Conservation (phyloP, 257 asterid species). For the Ophiorrhiza pumila region DNA sequence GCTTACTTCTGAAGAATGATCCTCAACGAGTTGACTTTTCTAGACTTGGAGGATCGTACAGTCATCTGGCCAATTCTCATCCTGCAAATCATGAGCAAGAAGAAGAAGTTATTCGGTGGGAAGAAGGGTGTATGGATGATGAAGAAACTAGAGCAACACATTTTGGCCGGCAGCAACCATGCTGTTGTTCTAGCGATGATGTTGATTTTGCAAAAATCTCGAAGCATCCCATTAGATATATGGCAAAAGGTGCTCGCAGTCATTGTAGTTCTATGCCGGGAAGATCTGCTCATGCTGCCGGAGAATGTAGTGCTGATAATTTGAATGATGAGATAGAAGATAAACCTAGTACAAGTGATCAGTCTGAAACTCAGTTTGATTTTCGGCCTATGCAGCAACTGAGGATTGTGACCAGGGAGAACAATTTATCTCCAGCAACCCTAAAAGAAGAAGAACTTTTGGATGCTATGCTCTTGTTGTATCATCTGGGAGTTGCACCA, state of each 20-base stretch:
- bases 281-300: conserved; percentile 75
- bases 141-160: conserved; percentile 75
- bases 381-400: conserved; percentile 72
- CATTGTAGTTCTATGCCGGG: conserved; percentile 76
- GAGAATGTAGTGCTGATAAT: conserved; percentile 73
- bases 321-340: conserved; percentile 78
- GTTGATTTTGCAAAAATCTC: conserved; percentile 48
- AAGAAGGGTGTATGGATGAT: conserved; percentile 88
- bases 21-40: conserved; percentile 80
- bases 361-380: conserved; percentile 68
- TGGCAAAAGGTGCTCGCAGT: conserved; percentile 57
- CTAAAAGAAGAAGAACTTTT: conserved; percentile 94
- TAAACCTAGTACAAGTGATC: conserved; percentile 90
- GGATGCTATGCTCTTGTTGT: conserved; percentile 85
- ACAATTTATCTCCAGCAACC: conserved; percentile 58
- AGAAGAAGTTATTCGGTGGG: conserved; percentile 84
- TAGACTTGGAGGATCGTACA: conserved; percentile 90
- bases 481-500: conserved; percentile 95
- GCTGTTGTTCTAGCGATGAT: conserved; percentile 80
- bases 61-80: conserved; percentile 58
- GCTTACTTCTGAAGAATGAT: conserved; percentile 77
- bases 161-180: conserved; percentile 68
- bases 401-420: conserved; percentile 56
- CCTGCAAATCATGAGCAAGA: conserved; percentile 50
- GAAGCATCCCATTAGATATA: conserved; percentile 49